Conservation (phyloP, 176 grass and related monocot genomes). For the Eragrostis nindensis region DNA sequence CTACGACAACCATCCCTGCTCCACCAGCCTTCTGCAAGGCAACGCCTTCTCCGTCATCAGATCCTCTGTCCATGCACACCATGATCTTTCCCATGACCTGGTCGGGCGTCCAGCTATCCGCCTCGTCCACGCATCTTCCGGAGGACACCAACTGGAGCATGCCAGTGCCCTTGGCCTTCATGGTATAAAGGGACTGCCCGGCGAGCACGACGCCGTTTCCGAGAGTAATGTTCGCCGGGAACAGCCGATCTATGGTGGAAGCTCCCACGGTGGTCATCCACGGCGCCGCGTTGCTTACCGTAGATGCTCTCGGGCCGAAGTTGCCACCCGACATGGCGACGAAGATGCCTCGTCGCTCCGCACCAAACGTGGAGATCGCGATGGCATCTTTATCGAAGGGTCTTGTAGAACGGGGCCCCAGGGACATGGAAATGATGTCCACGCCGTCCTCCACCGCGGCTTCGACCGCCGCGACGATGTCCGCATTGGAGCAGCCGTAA, state of each 20-base stretch:
- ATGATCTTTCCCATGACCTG: neutral
- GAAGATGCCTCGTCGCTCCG: neutral
- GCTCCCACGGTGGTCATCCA: constrained; percentile 39
- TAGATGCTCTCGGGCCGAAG: neutral
- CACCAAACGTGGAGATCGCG: neutral
- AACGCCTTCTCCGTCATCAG: no score
- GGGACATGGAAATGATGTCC: constrained; percentile 5
- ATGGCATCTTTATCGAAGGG: neutral
- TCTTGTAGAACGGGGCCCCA: neutral
- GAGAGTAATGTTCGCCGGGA: neutral
- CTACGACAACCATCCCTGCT: neutral
- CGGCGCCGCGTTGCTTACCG: neutral
- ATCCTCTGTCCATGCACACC: neutral
- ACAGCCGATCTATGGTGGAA: neutral
- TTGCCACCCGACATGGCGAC: constrained; percentile 29
- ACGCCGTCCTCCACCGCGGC: constrained; percentile 33
- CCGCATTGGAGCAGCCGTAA: fast-evolving
- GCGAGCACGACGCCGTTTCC: neutral
- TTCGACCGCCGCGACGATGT: neutral
- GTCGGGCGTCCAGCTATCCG: neutral
- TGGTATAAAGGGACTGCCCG: constrained; percentile 8
- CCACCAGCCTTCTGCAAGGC: neutral
- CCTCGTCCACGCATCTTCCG: no score
- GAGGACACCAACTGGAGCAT: neutral
- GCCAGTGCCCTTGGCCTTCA: neutral